Evolutionary conservation across 306 rosid species (phyloP), one percentile per base, ranked within the genome.

Genomic region (Astragalus glycyphyllos): DNA sequence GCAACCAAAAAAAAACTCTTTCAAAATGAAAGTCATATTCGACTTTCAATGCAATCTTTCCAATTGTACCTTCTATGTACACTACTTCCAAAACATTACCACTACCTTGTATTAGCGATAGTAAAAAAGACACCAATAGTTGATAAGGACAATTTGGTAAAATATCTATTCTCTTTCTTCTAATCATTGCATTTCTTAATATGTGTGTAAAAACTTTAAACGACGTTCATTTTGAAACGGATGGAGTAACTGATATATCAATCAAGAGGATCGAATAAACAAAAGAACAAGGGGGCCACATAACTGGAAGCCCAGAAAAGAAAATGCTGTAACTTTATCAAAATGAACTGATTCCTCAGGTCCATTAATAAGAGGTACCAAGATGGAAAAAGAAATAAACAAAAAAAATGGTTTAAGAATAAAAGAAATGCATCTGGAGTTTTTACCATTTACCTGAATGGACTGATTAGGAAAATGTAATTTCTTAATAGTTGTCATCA

Each of bases 331-430:
- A n/a, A 0, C 44, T n/a, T 7, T 26, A 34, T 45, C n/a, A 26
- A 1, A 11, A 12, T 7, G 38, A 10, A 41, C 68, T 4, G 1
- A 41, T 11, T 7, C 8, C 13, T 34, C 17, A n/a, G n/a, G n/a
- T 38, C 50, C 14, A 62, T 62, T 42, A 1, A 6, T 34, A 58
- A 32, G 60, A 23, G 37, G 64, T 41, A 17, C 17, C 53, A 62
- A 42, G 49, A 62, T 41, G 16, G 23, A 64, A 48, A 64, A 11
- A 41, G 35, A 64, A 42, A 40, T 23, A 44, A 8, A 44, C 40
- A 23, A 11, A 64, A 17, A 10, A 6, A 11, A 40, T 40, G 2
- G 20, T 5, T 42, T 11, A 42, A 6, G 8, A 20, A 26, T 5
- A 29, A 29, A 65, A 12, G 11, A 45, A 42, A 17, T 20, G 53